Conservation (phyloP, 768 basidiomycete species). For the Phaffia australis region DNA sequence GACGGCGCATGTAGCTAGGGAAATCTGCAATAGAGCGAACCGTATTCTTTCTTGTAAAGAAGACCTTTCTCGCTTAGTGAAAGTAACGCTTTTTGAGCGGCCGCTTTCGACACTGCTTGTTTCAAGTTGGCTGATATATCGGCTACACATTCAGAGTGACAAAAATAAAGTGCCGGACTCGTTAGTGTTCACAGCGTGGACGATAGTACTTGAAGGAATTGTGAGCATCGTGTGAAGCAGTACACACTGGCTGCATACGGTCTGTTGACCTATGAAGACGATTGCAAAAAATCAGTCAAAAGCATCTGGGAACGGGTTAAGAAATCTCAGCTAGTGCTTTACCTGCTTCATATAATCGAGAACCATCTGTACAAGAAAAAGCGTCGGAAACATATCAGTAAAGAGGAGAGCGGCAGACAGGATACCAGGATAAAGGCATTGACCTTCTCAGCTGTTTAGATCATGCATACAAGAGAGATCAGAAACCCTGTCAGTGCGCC, state of each 20-base stretch:
- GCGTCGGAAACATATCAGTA: neutral
- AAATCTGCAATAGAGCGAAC: neutral
- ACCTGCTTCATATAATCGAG: conserved; percentile 24
- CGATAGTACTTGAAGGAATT: neutral
- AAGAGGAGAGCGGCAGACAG: neutral
- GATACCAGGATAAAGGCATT: neutral
- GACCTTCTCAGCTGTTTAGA: neutral
- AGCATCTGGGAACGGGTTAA: neutral
- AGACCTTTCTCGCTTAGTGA: conserved; percentile 4
- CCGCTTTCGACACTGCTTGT: conserved; percentile 17
- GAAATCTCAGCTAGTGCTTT: neutral
- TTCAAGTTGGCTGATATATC: conserved; percentile 26
- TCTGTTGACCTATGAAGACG: conserved; percentile 16
- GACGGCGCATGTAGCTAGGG: neutral
- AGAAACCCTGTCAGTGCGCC: neutral
- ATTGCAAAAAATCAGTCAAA: neutral
- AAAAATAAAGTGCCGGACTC: too few species aligned
- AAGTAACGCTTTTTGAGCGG: conserved; percentile 23
- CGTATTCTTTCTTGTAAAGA: conserved; percentile 24
- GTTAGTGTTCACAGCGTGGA: too few species aligned
- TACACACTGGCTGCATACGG: conserved; percentile 15
- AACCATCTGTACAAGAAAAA: conserved; percentile 11
- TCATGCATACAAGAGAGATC: neutral
- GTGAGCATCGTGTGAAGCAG: neutral
- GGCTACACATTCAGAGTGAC: neutral